Conservation (phyloP, 495 filamentous ascomycete genomes). For the Podospora sp. region DNA sequence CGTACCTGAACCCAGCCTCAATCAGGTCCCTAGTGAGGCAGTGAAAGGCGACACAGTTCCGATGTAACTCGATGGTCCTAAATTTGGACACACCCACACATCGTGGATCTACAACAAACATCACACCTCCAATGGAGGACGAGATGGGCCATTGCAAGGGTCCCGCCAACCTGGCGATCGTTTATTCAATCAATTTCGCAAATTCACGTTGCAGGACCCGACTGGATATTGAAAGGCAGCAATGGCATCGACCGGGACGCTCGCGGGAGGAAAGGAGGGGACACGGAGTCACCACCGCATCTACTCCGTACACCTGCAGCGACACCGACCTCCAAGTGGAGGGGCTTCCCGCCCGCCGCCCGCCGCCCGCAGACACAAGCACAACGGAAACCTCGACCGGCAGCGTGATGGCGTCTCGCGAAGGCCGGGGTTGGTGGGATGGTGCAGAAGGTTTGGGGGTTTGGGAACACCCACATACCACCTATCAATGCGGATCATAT, state of each 20-base stretch:
- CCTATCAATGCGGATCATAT: conserved; percentile 9
- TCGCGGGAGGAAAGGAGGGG: too few relatives aligned
- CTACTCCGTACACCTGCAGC: background rate
- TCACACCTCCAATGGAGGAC: background rate
- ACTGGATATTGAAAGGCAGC: background rate
- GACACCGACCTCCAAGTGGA: background rate
- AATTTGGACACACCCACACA: conserved; percentile 8
- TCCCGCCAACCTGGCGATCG: background rate
- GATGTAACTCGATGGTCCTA: conserved; percentile 13
- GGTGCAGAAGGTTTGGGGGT: background rate
- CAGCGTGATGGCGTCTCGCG: background rate
- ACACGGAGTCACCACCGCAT: background rate
- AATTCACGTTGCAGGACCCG: background rate
- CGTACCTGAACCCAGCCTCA: background rate
- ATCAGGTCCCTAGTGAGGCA: background rate
- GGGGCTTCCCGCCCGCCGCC: background rate
- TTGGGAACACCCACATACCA: background rate
- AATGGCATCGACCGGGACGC: background rate
- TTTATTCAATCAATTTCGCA: conserved; percentile 3
- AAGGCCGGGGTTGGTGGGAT: background rate
- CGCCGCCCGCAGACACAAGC: background rate
- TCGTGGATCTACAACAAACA: background rate
- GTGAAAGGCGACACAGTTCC: background rate
- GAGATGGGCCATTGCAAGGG: conserved; percentile 2
- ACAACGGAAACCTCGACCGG: background rate